Conservation (phyloP, 768 basidiomycete species). For the Hemileccinum rubropunctum region DNA sequence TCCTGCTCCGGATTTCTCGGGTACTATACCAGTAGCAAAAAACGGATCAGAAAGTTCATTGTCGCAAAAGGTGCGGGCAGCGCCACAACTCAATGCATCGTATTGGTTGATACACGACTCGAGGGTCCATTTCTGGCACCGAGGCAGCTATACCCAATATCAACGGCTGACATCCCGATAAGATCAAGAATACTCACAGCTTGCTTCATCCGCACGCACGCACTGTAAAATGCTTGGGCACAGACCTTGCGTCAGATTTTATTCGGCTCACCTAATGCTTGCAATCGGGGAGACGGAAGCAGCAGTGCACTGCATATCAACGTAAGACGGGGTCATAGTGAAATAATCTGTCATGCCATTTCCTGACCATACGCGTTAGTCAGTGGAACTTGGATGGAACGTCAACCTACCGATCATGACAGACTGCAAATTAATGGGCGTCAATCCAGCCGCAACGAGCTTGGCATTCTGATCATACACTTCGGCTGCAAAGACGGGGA, state of each 20-base stretch:
- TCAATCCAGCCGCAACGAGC: conserved; percentile 43
- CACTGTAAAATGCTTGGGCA: conserved; percentile 2
- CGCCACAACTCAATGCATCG: conserved; percentile 66
- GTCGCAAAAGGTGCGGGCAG: conserved; percentile 66
- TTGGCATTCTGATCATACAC: conserved; percentile 48
- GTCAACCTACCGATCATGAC: conserved; percentile 43
- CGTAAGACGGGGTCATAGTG: conserved; percentile 39
- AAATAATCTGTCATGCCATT: conserved; percentile 44
- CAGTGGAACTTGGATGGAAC: not conserved
- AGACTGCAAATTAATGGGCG: conserved; percentile 49
- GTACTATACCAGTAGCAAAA: conserved; percentile 29
- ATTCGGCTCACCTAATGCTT: conserved; percentile 20
- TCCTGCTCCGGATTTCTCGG: conserved; percentile 2
- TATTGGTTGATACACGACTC: conserved; percentile 63
- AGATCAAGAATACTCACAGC: conserved; percentile 26
- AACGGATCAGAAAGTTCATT: conserved; percentile 35
- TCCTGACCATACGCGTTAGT: conserved; percentile 25
- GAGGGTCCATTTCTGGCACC: conserved; percentile 59
- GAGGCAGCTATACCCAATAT: conserved; percentile 51
- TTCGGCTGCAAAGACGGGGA: conserved; percentile 48
- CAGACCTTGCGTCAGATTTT: not conserved
- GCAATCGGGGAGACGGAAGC: conserved; percentile 49
- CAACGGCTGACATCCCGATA: not conserved
- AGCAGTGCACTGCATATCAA: conserved; percentile 56
- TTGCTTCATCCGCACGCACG: conserved; percentile 44